A percentile compares a stretch with the other conserved stretches of the same genome.
Conservation (phyloP, 2,329 filamentous ascomycete species). For the Sphaerulina vaccinii region DNA sequence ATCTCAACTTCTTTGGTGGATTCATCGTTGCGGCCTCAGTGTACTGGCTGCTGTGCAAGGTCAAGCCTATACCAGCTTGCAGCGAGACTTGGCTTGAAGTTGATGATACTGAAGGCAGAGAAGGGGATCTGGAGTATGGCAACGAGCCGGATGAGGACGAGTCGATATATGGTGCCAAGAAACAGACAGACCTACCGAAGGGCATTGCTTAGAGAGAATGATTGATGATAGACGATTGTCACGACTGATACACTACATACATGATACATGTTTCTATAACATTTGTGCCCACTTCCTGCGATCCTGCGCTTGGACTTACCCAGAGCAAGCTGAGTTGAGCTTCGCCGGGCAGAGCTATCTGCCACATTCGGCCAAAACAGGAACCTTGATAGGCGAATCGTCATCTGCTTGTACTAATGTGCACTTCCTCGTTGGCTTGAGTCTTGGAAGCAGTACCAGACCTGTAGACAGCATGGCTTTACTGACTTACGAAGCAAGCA, state of each 20-base stretch:
- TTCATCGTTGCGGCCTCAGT: constrained; percentile 66
- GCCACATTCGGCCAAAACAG: too few relatives aligned
- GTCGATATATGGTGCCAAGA: constrained; percentile 6
- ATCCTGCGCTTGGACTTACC: too few relatives aligned
- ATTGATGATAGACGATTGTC: neutral
- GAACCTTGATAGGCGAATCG: too few relatives aligned
- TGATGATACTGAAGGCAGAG: constrained; percentile 50
- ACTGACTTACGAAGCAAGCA: too few relatives aligned
- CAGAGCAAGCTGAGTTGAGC: too few relatives aligned
- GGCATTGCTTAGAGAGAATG: neutral
- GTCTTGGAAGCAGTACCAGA: too few relatives aligned
- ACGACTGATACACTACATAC: neutral
- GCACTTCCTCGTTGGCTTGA: too few relatives aligned
- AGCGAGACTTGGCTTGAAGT: constrained; percentile 78
- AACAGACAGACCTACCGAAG: constrained; percentile 16
- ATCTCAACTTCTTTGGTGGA: constrained; percentile 85
- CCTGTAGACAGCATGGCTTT: too few relatives aligned
- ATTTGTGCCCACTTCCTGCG: too few relatives aligned
- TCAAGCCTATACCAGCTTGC: constrained; percentile 71
- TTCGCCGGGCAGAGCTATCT: too few relatives aligned
- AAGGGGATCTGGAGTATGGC: constrained; percentile 36
- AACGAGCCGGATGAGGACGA: constrained; percentile 21
- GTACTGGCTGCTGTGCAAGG: constrained; percentile 69
- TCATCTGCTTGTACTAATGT: too few relatives aligned
- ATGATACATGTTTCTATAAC: too few relatives aligned